Percentiles rank a stretch among this genome's conserved stretches.
Conservation (phyloP, 495 filamentous ascomycete species). For the Copromyces sp. region DNA sequence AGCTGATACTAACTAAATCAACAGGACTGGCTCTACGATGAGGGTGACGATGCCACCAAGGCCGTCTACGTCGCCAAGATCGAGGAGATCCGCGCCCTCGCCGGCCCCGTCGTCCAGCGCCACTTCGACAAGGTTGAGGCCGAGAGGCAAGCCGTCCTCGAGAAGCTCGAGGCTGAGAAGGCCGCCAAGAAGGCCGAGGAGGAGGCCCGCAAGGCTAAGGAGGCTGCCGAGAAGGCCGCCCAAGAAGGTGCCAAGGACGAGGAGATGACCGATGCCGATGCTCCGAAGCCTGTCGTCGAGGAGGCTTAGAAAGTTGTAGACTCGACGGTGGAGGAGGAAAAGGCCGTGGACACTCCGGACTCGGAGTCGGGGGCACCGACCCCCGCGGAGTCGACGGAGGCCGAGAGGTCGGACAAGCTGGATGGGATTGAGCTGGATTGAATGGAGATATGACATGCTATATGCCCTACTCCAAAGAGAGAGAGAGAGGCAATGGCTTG, state of each 20-base stretch:
- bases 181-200: slow-evolving; percentile 70
- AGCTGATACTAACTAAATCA: slow-evolving; percentile 3
- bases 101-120: slow-evolving; percentile 86
- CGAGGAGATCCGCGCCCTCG: slow-evolving; percentile 85
- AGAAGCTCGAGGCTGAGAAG: slow-evolving; percentile 70
- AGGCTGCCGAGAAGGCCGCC: slow-evolving; percentile 28
- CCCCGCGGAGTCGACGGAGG: neutral
- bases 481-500: neutral
- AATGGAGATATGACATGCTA: neutral
- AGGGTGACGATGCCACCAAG: slow-evolving; percentile 92
- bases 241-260: slow-evolving; percentile 34
- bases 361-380: neutral
- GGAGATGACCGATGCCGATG: slow-evolving; percentile 48
- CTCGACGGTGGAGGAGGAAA: neutral
- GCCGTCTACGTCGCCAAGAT: slow-evolving; percentile 87
- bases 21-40: slow-evolving; percentile 97
- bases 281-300: slow-evolving; percentile 35
- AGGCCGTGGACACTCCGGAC: neutral
- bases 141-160: slow-evolving; percentile 68
- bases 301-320: slow-evolving; percentile 10
- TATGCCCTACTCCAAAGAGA: neutral
- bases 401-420: neutral
- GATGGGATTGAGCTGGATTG: neutral
- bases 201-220: slow-evolving; percentile 42
- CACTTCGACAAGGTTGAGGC: slow-evolving; percentile 91